These are phyloP conservation scores for Ceratocystis colombiana DNA, from an alignment of 2,329 filamentous ascomycete genomes.

Conservation along the genomic window DNA sequence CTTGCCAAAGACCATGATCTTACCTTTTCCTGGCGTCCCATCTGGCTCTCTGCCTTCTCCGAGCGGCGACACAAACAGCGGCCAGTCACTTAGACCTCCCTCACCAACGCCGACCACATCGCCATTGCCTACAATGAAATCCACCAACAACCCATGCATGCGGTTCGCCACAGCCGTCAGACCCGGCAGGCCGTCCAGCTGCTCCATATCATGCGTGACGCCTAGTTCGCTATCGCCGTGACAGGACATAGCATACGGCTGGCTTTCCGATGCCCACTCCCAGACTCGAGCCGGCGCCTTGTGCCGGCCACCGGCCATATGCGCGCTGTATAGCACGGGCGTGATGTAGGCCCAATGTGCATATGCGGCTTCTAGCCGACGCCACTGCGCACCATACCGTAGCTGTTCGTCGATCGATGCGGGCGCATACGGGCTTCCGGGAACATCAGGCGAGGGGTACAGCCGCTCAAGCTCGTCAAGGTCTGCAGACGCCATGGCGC, in stretches of 20 bases:
- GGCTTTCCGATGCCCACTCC: constrained; percentile 45
- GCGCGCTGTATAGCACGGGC: constrained; percentile 51
- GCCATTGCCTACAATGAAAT: constrained; percentile 27
- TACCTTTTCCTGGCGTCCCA: constrained; percentile 30
- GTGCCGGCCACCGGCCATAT: constrained; percentile 30
- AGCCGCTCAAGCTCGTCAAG: constrained; percentile 45
- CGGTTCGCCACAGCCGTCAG: constrained; percentile 34
- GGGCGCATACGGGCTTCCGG: constrained; percentile 35
- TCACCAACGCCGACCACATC: constrained; percentile 30
- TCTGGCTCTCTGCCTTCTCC: constrained; percentile 21
- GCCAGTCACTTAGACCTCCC: constrained; percentile 33
- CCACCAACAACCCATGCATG: constrained; percentile 39
- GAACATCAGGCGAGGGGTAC: constrained; percentile 49
- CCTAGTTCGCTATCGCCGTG: constrained; percentile 41
- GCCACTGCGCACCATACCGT: constrained; percentile 44
- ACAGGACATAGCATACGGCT: constrained; percentile 35
- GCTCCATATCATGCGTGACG: constrained; percentile 37
- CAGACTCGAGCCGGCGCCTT: constrained; percentile 41
- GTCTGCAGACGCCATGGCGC: constrained; percentile 42
- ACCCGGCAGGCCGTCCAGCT: constrained; percentile 33
- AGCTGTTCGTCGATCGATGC: constrained; percentile 29
- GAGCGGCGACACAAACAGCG: constrained; percentile 38
- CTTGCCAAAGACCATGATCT: constrained; percentile 47
- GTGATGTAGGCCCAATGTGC: constrained; percentile 55
- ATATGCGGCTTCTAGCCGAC: constrained; percentile 50